phyloP scores from a whole-genome alignment of 306 rosid genomes.

The Ormosia emarginata region DNA sequence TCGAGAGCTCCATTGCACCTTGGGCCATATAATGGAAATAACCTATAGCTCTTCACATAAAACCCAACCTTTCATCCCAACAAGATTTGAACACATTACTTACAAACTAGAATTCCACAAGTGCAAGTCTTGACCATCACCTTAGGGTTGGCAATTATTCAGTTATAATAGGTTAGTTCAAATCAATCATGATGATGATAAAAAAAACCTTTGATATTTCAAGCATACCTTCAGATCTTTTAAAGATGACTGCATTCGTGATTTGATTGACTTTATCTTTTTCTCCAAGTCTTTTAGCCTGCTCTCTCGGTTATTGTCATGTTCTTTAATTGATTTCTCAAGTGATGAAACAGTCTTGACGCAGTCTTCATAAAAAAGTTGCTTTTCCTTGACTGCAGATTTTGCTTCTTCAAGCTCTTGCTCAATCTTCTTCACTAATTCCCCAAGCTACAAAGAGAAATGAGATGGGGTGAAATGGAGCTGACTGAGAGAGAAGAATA shows the following conservation, averaged over 20 bases:
- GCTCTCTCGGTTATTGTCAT: slow-evolving; percentile 66
- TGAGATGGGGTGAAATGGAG: not conserved
- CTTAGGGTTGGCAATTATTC: not conserved
- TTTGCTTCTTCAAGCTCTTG: slow-evolving; percentile 84
- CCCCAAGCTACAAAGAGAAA: slow-evolving; percentile 70
- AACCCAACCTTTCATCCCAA: not conserved
- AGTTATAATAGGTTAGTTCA: slow-evolving; percentile 6
- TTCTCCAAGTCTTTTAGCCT: slow-evolving; percentile 82
- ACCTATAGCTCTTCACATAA: not conserved
- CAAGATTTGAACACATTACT: not conserved
- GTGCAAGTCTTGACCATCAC: not conserved
- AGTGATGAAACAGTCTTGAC: slow-evolving; percentile 61
- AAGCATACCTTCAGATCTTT: slow-evolving; percentile 77
- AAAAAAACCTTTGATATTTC: not conserved
- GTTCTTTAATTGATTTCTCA: slow-evolving; percentile 86
- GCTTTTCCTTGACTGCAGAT: slow-evolving; percentile 55
- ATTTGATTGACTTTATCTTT: slow-evolving; percentile 68
- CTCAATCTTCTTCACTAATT: slow-evolving; percentile 81
- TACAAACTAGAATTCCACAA: not conserved
- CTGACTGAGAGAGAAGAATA: not conserved
- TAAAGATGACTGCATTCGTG: slow-evolving; percentile 77
- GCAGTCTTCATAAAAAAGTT: slow-evolving; percentile 55
- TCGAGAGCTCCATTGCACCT: not conserved
- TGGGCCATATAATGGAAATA: not conserved
- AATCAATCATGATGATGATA: not conserved